phyloP scores from a whole-genome alignment of 345 rosid species.

The Brassica rapa region DNA sequence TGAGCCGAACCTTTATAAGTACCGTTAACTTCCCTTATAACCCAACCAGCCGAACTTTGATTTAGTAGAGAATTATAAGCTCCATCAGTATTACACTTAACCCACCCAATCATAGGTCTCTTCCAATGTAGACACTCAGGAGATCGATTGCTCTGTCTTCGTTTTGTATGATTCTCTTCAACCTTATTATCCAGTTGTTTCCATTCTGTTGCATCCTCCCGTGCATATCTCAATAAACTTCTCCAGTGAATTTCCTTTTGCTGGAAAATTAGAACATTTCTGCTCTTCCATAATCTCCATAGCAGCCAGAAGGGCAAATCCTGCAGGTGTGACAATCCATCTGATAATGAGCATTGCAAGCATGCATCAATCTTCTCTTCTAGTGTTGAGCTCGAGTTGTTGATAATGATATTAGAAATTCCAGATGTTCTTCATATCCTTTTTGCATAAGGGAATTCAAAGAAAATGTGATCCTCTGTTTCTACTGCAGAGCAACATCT shows the following conservation, averaged over 20 bases:
- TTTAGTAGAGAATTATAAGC: no score
- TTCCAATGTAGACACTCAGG: no score
- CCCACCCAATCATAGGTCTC: neutral
- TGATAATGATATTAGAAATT: no score
- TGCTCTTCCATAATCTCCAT: neutral
- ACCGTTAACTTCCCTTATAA: neutral
- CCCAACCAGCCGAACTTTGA: neutral
- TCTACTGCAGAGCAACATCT: no score
- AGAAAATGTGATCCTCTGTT: no score
- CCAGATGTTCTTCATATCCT: no score
- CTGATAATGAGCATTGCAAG: no score
- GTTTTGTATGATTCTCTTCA: no score
- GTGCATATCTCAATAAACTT: neutral
- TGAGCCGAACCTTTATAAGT: neutral
- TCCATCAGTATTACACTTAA: neutral
- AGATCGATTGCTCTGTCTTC: no score
- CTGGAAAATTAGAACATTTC: no score
- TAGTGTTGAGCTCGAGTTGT: neutral
- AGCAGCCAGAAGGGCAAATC: neutral
- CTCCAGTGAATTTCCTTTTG: no score
- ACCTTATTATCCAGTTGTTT: neutral
- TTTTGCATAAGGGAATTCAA: no score
- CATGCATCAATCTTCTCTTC: neutral
- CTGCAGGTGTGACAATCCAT: neutral
- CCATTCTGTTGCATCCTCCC: neutral